A percentile compares a stretch with the other conserved stretches of the same genome.
These are phyloP conservation scores for Phytopythium aichiense DNA, from an alignment of 352 stramenopile species.

Conservation along the genomic window DNA sequence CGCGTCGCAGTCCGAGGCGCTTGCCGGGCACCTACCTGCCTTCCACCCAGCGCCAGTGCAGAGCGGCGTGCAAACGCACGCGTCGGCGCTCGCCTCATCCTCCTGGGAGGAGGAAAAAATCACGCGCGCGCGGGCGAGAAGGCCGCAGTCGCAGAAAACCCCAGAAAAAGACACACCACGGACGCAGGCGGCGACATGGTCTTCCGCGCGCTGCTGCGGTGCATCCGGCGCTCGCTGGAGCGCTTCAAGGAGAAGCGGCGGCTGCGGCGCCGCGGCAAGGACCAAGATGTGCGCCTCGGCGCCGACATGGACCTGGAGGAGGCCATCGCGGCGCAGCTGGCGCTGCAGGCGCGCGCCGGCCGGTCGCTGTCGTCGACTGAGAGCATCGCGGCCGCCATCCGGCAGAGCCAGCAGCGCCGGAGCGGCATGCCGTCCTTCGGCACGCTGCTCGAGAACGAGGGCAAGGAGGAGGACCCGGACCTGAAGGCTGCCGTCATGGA, in stretches of 20 bases:
- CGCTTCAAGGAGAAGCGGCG: constrained; percentile 21
- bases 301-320: constrained; percentile 37
- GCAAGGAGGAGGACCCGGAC: constrained; percentile 15
- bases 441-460: constrained; percentile 22
- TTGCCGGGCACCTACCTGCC: too few relatives aligned
- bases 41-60: too few relatives aligned
- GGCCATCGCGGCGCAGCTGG: constrained; percentile 25
- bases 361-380: constrained; percentile 32
- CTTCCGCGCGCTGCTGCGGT: constrained; percentile 34
- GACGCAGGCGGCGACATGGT: constrained; percentile 9
- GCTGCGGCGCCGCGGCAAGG: constrained; percentile 6
- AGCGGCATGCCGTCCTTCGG: constrained; percentile 29
- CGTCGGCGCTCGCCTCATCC: too few relatives aligned
- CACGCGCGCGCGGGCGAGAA: neutral
- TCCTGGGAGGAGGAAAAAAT: neutral
- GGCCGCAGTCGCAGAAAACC: constrained; percentile 5
- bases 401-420: constrained; percentile 14
- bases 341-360: constrained; percentile 27
- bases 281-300: constrained; percentile 19
- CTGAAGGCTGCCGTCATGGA: constrained; percentile 19
- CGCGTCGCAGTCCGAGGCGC: neutral
- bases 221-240: constrained; percentile 27
- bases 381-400: constrained; percentile 32
- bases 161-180: neutral
- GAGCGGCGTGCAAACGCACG: too few relatives aligned